A percentile compares a stretch with the other conserved stretches of the same genome.
Conservation (phyloP, 352 stramenopile genomes). For the Phytophthora pinifolia region DNA sequence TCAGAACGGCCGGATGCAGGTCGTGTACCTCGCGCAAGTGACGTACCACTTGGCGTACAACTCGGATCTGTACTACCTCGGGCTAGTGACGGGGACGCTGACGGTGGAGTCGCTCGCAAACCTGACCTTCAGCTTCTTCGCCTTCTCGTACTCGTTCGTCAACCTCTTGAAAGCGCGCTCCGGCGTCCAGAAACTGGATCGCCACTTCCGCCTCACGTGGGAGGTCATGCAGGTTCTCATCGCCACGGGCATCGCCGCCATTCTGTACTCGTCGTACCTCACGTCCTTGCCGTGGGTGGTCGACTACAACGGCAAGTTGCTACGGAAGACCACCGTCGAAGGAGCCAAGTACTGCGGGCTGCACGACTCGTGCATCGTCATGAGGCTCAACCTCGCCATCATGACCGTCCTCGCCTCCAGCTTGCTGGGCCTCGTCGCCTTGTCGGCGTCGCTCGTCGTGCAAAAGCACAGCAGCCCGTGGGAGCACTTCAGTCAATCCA, state of each 20-base stretch:
- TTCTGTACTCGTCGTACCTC: conserved; percentile 16
- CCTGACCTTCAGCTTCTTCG: conserved; percentile 30
- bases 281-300: conserved; percentile 20
- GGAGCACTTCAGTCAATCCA: conserved; percentile 3
- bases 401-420: conserved; percentile 13
- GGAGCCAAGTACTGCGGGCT: conserved; percentile 26
- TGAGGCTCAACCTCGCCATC: conserved; percentile 21
- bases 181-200: conserved; percentile 25
- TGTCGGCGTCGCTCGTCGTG: conserved; percentile 16
- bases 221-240: conserved; percentile 29
- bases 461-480: conserved; percentile 25
- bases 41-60: conserved; percentile 25
- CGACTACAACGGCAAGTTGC: conserved; percentile 30
- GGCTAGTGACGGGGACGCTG: conserved; percentile 27
- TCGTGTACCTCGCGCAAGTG: conserved; percentile 26
- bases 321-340: conserved; percentile 30
- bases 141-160: conserved; percentile 31
- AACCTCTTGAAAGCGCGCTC: conserved; percentile 28
- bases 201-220: conserved; percentile 31
- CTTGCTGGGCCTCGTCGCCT: conserved; percentile 10
- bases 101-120: conserved; percentile 24
- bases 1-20: conserved; percentile 29
- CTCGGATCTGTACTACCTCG: conserved; percentile 30
- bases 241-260: conserved; percentile 4
- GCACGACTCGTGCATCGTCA: conserved; percentile 32